Base-by-base conservation (phyloP, 2,329 filamentous ascomycete species). In the Alternaria gansuensis region DNA sequence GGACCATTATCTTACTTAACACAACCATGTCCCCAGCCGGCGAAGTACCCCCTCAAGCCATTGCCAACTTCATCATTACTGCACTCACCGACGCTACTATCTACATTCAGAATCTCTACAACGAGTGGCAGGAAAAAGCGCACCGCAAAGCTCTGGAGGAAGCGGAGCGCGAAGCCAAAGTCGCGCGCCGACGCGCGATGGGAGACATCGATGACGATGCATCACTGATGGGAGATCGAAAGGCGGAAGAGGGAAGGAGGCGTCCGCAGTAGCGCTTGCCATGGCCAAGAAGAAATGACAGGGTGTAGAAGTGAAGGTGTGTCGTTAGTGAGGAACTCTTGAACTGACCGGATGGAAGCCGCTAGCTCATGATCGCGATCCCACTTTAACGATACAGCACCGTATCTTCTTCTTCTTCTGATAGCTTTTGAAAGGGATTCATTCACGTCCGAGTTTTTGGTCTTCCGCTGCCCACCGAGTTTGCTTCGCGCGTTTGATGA, bases 211-310 rank as follows among this genome's bases (percentile, higher is more conserved):
- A 31, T 0, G 37, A 41, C 5, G 49, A 41, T 23, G 13, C 17
- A 14, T 37, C 31, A 11, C 13, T 51, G 37, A 51, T 51, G 37
- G 49, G 49, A 3, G 49, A 41, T 13, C n/a, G 17, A 10, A 28
- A 51, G 11, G 37, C 49, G 6, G 36, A 36, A 2, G 37, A 51
- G 29, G 37, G 28, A 2, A 11, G 28, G 13, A 14, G 28, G 13
- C 21, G 44, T 13, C 6, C 10, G 13, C 7, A 48, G 17, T 31
- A 1, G 21, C 5, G 26, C 4, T 28, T 28, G 26, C 8, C 26
- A 8, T 4, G 5, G 26, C 8, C 5, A 8, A 8, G 8, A 28
- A 28, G 5, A 28, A 28, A 28, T 8, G 8, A 24, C 33, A 8
- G 4, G 2, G 1, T 3, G 33, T 4, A 2, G 5, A 3, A 5